Conservation (phyloP, 2,329 filamentous ascomycete species). For the Cytospora leucostoma region DNA sequence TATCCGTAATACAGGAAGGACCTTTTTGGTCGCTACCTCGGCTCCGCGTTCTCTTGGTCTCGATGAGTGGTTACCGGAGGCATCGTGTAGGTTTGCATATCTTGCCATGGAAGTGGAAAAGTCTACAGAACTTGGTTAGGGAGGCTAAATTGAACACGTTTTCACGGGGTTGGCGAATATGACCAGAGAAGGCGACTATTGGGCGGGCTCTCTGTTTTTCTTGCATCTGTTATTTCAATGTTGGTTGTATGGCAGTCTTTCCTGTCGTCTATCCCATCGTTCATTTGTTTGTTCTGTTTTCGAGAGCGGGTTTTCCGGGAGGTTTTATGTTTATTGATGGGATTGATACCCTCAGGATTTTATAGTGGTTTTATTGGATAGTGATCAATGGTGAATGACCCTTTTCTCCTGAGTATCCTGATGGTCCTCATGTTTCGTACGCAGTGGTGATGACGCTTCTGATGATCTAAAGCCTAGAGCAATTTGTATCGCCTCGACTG, state of each 20-base stretch:
- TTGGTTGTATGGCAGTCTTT: background rate
- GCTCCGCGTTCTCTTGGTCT: background rate
- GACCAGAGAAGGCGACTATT: background rate
- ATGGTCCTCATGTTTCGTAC: background rate
- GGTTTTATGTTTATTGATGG: conserved; percentile 10
- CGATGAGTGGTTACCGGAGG: background rate
- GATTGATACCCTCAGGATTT: conserved; percentile 25
- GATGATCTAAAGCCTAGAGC: background rate
- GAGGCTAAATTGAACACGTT: conserved; percentile 8
- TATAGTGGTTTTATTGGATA: background rate
- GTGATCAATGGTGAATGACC: background rate
- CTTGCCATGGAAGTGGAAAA: background rate
- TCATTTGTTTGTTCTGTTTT: background rate
- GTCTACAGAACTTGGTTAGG: background rate
- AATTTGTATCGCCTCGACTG: background rate
- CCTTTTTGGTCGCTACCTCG: background rate
- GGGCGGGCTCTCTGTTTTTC: background rate
- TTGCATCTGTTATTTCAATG: background rate
- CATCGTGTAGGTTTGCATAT: background rate
- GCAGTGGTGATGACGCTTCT: no score
- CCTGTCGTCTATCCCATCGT: background rate
- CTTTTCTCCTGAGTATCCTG: background rate
- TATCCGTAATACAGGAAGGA: conserved; percentile 10
- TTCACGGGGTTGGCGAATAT: background rate
- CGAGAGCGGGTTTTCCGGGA: conserved; percentile 3